phyloP scores from a whole-genome alignment of 2,329 filamentous ascomycete species.

The Microdochium paspali region DNA sequence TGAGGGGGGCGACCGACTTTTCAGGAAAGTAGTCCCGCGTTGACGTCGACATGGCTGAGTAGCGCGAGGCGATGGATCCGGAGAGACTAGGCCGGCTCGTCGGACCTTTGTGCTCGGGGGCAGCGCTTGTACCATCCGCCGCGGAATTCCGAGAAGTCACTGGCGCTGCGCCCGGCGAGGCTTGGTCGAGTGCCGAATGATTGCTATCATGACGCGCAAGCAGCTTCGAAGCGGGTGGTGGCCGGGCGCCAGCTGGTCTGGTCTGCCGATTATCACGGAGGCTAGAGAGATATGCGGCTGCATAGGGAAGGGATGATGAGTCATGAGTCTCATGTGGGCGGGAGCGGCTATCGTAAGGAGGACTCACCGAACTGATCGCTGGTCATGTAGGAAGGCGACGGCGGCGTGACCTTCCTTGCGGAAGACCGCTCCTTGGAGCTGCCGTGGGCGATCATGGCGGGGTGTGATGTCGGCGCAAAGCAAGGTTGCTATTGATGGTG shows the following conservation, averaged over 20 bases:
- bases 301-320: conserved; percentile 1
- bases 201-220: conserved; percentile 20
- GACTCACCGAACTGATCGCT: conserved; percentile 55
- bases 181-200: conserved; percentile 13
- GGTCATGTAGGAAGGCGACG: conserved; percentile 55
- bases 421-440: conserved; percentile 24
- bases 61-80: conserved; percentile 39
- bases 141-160: neutral
- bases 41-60: conserved; percentile 32
- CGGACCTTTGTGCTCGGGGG: conserved; percentile 3
- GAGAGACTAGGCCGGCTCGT: conserved; percentile 28
- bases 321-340: neutral
- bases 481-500: neutral
- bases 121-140: neutral
- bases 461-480: neutral
- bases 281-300: conserved; percentile 62
- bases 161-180: conserved; percentile 12
- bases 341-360: no score
- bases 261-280: conserved; percentile 59
- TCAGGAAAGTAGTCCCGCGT: conserved; percentile 45
- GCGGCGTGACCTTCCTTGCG: conserved; percentile 46
- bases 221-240: conserved; percentile 34
- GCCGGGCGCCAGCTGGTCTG: conserved; percentile 63
- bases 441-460: conserved; percentile 12
- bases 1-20: conserved; percentile 32